A percentile compares a stretch with the other conserved stretches of the same genome.
Conservation (phyloP, 1,284 basidiomycete genomes). For the Cutaneotrichosporon mucoides region DNA sequence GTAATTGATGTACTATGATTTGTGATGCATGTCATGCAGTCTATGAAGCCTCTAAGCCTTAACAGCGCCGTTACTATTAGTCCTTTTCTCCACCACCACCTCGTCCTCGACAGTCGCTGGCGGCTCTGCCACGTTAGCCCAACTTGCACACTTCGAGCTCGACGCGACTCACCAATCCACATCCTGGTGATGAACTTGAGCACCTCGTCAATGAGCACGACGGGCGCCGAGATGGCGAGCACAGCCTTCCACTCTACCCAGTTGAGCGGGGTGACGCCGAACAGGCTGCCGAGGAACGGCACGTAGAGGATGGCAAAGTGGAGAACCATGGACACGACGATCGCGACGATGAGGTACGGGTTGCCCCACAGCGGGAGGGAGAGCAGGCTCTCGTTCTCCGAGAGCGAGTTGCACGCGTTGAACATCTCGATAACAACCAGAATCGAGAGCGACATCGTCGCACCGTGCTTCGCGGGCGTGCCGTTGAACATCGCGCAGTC, state of each 20-base stretch:
- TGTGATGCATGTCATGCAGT: too few species aligned
- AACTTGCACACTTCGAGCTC: too few species aligned
- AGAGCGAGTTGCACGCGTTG: slow-evolving; percentile 97
- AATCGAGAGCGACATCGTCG: slow-evolving; percentile 88
- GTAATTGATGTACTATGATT: too few species aligned
- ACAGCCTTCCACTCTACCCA: slow-evolving; percentile 95
- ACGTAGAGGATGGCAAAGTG: slow-evolving; percentile 95
- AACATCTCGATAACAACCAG: slow-evolving; percentile 85
- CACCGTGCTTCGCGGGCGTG: slow-evolving; percentile 75
- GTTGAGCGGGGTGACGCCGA: slow-evolving; percentile 87
- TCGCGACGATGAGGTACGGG: slow-evolving; percentile 80
- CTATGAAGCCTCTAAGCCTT: too few species aligned
- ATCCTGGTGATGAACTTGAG: slow-evolving; percentile 59
- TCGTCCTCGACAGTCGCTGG: background rate
- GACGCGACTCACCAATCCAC: slow-evolving; percentile 12
- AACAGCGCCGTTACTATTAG: too few species aligned
- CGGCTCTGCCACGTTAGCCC: background rate
- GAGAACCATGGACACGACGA: slow-evolving; percentile 81
- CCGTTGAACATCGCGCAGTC: slow-evolving; percentile 86
- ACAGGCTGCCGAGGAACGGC: slow-evolving; percentile 86
- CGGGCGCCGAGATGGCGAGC: slow-evolving; percentile 78
- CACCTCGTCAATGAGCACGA: slow-evolving; percentile 83
- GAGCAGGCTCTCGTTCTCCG: slow-evolving; percentile 93
- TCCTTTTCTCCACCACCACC: too few species aligned
- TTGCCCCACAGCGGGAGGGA: slow-evolving; percentile 90